Percentiles rank a stretch among this genome's conserved stretches.
phyloP scores from a whole-genome alignment of 805 yeast genomes.

The Candida michaelii region DNA sequence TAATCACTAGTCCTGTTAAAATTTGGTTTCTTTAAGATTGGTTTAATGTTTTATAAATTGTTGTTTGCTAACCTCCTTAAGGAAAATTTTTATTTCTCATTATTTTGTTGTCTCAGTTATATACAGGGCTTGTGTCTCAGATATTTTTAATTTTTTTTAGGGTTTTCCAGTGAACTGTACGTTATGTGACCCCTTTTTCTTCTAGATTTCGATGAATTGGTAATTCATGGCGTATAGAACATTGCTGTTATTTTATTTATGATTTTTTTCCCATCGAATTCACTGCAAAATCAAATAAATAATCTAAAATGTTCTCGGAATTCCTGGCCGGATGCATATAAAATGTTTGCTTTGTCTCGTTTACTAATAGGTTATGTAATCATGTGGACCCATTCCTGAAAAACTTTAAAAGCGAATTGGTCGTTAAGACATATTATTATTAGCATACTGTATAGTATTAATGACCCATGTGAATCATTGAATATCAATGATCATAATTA shows the following conservation, averaged over 20 bases:
- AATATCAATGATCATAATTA: too few relatives aligned
- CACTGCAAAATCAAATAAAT: too few relatives aligned
- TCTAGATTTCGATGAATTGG: too few relatives aligned
- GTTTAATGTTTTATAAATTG: not conserved
- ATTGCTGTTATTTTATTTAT: too few relatives aligned
- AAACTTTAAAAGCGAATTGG: not conserved
- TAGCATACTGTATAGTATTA: too few relatives aligned
- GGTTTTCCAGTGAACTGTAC: not conserved
- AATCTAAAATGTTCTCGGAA: not conserved
- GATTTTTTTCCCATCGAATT: too few relatives aligned
- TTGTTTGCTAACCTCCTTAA: constrained; percentile 3
- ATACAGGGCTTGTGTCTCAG: constrained; percentile 17
- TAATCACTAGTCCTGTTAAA: not conserved
- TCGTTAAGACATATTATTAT: not conserved
- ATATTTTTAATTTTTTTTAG: constrained; percentile 4
- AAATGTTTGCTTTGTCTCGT: constrained; percentile 2
- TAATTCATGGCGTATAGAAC: too few relatives aligned
- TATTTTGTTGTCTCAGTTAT: constrained; percentile 13
- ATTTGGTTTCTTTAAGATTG: not conserved
- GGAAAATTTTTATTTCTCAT: constrained; percentile 11
- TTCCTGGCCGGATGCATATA: not conserved
- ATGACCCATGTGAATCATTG: not conserved
- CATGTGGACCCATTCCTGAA: not conserved
- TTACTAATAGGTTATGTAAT: constrained; percentile 1
- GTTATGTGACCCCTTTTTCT: too few relatives aligned